These are phyloP conservation scores for Podaxis sp. DNA, from an alignment of 768 basidiomycete genomes.

Conservation along the genomic window DNA sequence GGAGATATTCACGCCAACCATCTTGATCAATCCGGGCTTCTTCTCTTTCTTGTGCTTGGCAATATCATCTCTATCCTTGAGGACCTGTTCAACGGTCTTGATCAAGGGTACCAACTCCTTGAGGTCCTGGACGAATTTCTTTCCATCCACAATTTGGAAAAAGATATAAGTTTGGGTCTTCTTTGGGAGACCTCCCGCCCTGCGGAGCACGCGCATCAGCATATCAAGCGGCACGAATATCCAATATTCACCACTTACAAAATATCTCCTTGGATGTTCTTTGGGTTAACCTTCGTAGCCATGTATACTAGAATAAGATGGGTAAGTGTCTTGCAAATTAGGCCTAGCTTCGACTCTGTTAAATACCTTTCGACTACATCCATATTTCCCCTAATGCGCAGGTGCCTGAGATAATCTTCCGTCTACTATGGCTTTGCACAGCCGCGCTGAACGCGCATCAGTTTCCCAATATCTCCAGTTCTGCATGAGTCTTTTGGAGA, in stretches of 20 bases:
- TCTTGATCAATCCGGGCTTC: constrained; percentile 32
- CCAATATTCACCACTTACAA: constrained; percentile 29
- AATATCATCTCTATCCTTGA: constrained; percentile 40
- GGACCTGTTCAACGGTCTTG: constrained; percentile 44
- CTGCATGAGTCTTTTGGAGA: neutral
- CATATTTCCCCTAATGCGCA: neutral
- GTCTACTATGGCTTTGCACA: neutral
- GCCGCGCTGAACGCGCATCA: neutral
- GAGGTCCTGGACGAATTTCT: constrained; percentile 43
- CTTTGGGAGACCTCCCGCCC: constrained; percentile 52
- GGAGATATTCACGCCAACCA: constrained; percentile 50
- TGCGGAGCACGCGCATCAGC: constrained; percentile 19
- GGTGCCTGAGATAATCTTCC: neutral
- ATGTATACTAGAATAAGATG: neutral
- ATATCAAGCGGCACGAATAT: neutral
- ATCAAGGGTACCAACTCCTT: constrained; percentile 41
- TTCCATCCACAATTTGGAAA: constrained; percentile 47
- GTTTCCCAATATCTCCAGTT: neutral
- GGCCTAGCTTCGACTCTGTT: neutral
- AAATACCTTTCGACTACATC: neutral
- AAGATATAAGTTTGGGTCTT: constrained; percentile 51
- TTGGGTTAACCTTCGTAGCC: neutral
- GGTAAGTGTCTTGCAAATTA: neutral
- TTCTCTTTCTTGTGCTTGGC: constrained; percentile 38
- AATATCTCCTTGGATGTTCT: constrained; percentile 49